Evolutionary conservation across 495 filamentous ascomycete species (phyloP), one percentile per base, ranked within the genome.

Genomic region (Tuber aestivum): DNA sequence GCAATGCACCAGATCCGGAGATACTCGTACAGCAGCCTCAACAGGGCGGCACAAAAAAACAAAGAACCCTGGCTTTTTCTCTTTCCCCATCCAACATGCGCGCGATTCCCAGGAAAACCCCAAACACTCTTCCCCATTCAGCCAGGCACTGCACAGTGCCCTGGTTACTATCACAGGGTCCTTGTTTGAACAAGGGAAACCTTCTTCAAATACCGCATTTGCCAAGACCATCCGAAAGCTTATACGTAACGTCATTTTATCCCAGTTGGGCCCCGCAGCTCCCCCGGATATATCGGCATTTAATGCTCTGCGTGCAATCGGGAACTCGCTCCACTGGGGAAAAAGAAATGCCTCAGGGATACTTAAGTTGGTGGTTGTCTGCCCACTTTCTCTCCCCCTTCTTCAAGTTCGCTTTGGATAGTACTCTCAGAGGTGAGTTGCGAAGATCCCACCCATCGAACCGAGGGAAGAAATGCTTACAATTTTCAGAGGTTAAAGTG

Each of bases 221-320:
- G 27, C 56, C 56, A 65, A 65, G 56, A 6, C 56, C 27, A 16
- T 27, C 2, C 4, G 12, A 65, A 65, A 65, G 56, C 56, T 65
- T 65, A 65, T 65, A 65, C 56, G 32, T 32, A 65, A 65, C 56
- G 56, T 65, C 56, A 65, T 12, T 65, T 61, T 42, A 14, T 42
- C 10, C 50, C 3, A n/a, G 56, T 35, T 16, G 27, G n/a, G 32
- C 50, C 14, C 56, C 56, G 2, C 27, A 27, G 1, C 56, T 65
- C 56, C 56, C 20, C 56, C 56, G 56, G 56, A 35, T 32, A 65
- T 65, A 61, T 65, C 56, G 56, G 56, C 56, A 65, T 65, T 65
- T 65, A 32, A 65, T 65, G 56, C 56, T 32, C 27, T 12, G 50
- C n/a, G 50, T 27, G 27, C 2, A 61, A 61, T 61, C n/a, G 50